phyloP scores from a whole-genome alignment of 2,329 filamentous ascomycete genomes.

The Epicoccum sorghinum region DNA sequence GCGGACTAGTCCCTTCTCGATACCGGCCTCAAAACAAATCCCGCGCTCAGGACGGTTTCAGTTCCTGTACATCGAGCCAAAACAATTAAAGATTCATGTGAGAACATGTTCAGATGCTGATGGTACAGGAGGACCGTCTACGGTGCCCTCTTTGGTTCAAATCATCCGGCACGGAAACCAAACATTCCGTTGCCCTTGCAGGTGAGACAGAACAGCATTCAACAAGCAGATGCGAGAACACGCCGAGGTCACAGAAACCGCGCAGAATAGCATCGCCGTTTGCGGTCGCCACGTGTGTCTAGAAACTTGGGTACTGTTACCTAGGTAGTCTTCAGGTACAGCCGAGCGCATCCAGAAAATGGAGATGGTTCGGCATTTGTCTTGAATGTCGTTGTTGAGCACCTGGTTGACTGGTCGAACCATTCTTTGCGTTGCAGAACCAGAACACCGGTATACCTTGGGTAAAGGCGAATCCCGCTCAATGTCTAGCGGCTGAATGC shows the following conservation, averaged over 20 bases:
- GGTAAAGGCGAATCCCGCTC: neutral
- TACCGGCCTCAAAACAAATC: too few species aligned
- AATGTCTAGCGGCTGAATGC: neutral
- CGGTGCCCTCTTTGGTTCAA: too few species aligned
- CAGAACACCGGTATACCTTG: neutral
- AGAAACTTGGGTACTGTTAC: neutral
- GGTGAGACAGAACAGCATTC: too few species aligned
- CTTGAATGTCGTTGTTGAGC: conserved; percentile 4
- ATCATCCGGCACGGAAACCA: too few species aligned
- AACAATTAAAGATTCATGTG: too few species aligned
- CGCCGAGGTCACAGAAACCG: neutral
- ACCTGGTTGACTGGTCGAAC: conserved; percentile 3
- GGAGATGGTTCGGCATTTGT: neutral
- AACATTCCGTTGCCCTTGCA: too few species aligned
- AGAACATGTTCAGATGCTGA: too few species aligned
- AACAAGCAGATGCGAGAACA: too few species aligned
- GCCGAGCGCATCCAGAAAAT: conserved; percentile 1
- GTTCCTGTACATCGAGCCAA: too few species aligned
- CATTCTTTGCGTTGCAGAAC: neutral
- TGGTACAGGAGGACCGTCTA: too few species aligned
- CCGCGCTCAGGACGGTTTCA: too few species aligned
- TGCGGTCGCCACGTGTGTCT: conserved; percentile 10
- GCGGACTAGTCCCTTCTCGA: too few species aligned
- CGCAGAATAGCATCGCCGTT: neutral
- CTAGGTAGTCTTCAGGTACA: conserved; percentile 7